Percentiles rank a stretch among this genome's conserved stretches.
phyloP scores from a whole-genome alignment of 2,329 filamentous ascomycete genomes.

The Aspergillus calidoustus region DNA sequence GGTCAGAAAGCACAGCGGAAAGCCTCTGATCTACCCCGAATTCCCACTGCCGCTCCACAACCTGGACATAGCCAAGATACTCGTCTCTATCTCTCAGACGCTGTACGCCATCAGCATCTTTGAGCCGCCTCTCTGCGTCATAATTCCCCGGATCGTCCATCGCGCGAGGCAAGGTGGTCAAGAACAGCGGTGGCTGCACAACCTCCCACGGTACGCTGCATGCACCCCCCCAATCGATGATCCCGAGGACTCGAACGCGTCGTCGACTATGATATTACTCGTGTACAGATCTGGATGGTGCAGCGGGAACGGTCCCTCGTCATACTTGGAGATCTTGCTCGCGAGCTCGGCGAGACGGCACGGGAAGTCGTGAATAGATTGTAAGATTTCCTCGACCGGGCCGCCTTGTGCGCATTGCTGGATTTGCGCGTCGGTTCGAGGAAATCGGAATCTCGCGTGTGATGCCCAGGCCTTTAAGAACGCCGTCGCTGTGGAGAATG shows the following conservation, averaged over 20 bases:
- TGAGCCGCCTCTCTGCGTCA: conserved; percentile 10
- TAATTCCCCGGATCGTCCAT: conserved; percentile 22
- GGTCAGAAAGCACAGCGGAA: conserved; percentile 5
- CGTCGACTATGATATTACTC: conserved; percentile 26
- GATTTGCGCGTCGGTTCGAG: conserved; percentile 15
- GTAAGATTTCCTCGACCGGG: not conserved
- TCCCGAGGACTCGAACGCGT: conserved; percentile 15
- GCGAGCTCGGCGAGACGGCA: not conserved
- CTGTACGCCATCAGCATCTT: not conserved
- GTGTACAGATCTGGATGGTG: conserved; percentile 22
- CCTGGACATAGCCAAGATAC: not conserved
- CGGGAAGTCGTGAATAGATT: not conserved
- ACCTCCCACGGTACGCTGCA: conserved; percentile 22
- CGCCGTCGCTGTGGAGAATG: conserved; percentile 25
- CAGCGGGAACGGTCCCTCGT: conserved; percentile 21
- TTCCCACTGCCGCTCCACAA: not conserved
- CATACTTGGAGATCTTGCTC: not conserved
- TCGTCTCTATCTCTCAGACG: not conserved
- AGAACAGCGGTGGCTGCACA: conserved; percentile 16
- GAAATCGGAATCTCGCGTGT: conserved; percentile 13
- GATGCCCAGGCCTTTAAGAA: conserved; percentile 27
- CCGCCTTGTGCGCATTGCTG: not conserved
- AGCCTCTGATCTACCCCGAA: not conserved
- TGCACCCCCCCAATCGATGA: conserved; percentile 25
- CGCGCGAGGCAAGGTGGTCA: conserved; percentile 16